These are phyloP conservation scores for Ganoderma resinaceum DNA, from an alignment of 1,284 basidiomycete species.

Conservation along the genomic window DNA sequence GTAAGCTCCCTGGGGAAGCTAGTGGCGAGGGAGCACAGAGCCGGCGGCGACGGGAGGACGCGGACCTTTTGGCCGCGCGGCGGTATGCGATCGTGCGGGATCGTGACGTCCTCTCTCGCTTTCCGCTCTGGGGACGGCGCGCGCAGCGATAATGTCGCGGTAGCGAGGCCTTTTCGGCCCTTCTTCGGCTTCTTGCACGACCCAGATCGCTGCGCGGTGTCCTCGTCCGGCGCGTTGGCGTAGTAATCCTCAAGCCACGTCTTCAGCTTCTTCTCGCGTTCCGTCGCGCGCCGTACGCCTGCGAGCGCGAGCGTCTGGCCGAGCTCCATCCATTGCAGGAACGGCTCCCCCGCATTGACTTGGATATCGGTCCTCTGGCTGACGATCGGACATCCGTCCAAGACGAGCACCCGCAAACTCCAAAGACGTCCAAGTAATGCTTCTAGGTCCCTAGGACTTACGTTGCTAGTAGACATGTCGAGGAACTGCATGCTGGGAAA, in stretches of 20 bases:
- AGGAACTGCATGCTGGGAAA: slow-evolving; percentile 54
- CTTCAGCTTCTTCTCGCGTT: slow-evolving; percentile 65
- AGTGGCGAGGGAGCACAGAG: slow-evolving; percentile 49
- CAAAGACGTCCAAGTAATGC: slow-evolving; percentile 53
- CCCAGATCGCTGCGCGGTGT: not conserved
- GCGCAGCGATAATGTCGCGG: slow-evolving; percentile 62
- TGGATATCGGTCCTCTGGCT: slow-evolving; percentile 42
- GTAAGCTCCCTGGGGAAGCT: slow-evolving; percentile 43
- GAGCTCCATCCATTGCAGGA: slow-evolving; percentile 57
- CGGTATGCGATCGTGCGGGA: slow-evolving; percentile 22
- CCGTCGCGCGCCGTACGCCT: slow-evolving; percentile 58
- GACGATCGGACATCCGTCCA: slow-evolving; percentile 60
- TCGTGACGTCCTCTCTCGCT: slow-evolving; percentile 14
- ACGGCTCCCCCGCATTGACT: slow-evolving; percentile 42
- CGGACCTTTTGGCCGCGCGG: slow-evolving; percentile 44
- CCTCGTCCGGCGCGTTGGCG: slow-evolving; percentile 16
- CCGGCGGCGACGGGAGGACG: slow-evolving; percentile 50
- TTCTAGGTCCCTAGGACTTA: slow-evolving; percentile 57
- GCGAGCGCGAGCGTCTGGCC: slow-evolving; percentile 62
- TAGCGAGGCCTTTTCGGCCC: slow-evolving; percentile 60
- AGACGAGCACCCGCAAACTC: slow-evolving; percentile 54
- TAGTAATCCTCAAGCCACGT: slow-evolving; percentile 51
- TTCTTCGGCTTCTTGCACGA: slow-evolving; percentile 35
- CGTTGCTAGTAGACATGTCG: slow-evolving; percentile 66
- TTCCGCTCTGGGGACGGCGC: slow-evolving; percentile 30